A percentile compares a stretch with the other conserved stretches of the same genome.
These are phyloP conservation scores for Crinitomyces ghanaensis DNA, from an alignment of 805 yeast genomes.

Conservation along the genomic window DNA sequence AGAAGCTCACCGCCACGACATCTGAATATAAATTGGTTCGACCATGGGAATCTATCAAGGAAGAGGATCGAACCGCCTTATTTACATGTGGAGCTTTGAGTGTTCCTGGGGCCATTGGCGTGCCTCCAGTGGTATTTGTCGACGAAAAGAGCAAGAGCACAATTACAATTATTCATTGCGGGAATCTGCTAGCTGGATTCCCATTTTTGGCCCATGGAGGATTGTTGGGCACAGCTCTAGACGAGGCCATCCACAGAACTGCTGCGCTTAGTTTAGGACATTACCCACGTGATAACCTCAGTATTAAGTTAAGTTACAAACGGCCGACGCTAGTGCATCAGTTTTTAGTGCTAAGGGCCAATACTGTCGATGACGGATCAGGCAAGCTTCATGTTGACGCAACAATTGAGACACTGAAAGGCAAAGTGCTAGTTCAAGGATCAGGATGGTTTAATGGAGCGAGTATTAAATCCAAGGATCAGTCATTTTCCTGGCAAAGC, in stretches of 20 bases:
- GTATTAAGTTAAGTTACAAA: constrained; percentile 38
- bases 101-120: constrained; percentile 69
- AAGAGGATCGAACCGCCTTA: constrained; percentile 1
- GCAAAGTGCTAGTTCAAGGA: constrained; percentile 39
- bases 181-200: constrained; percentile 70
- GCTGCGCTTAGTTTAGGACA: constrained; percentile 11
- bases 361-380: constrained; percentile 20
- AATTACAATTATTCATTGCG: constrained; percentile 61
- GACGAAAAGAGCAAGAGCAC: constrained; percentile 46
- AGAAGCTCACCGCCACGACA: constrained; percentile 2
- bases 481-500: too few species aligned
- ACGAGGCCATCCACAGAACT: constrained; percentile 44
- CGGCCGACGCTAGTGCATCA: constrained; percentile 72
- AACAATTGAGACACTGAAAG: constrained; percentile 40
- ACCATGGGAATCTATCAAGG: constrained; percentile 5
- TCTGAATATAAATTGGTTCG: constrained; percentile 3
- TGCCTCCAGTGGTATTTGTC: constrained; percentile 59
- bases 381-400: constrained; percentile 23
- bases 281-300: constrained; percentile 9
- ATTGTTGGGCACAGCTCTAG: constrained; percentile 64
- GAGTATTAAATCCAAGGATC: too few species aligned
- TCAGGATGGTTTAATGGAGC: constrained; percentile 8
- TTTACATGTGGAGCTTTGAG: constrained; percentile 44
- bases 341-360: constrained; percentile 54
- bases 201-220: constrained; percentile 90